Conservation (phyloP, 352 stramenopile genomes). For the Phytophthora sp. region DNA sequence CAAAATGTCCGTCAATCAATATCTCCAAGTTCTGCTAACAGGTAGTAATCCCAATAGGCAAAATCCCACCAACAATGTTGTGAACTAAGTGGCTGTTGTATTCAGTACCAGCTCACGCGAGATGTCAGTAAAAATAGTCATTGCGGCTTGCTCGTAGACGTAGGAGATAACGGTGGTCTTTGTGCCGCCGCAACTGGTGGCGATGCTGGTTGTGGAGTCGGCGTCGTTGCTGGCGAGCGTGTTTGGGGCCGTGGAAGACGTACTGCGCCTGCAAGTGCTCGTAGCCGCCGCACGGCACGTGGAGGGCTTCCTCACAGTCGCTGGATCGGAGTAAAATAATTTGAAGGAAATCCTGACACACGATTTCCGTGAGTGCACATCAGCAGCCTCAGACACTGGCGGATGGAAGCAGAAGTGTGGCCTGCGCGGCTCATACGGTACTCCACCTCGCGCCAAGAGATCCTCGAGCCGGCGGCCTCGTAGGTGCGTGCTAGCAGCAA, state of each 20-base stretch:
- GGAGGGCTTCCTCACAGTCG: too few species aligned
- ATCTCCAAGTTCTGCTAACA: background rate
- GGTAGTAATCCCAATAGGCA: background rate
- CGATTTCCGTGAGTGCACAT: background rate
- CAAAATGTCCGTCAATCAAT: background rate
- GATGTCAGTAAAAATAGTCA: conserved; percentile 1
- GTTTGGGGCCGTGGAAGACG: too few species aligned
- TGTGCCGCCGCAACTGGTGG: too few species aligned
- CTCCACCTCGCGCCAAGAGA: background rate
- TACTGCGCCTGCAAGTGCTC: too few species aligned
- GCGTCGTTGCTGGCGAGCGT: background rate
- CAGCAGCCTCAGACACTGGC: background rate
- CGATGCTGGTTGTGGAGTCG: background rate
- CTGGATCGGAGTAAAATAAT: too few species aligned
- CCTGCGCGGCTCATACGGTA: conserved; percentile 1
- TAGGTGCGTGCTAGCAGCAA: background rate
- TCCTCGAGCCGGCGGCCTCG: background rate
- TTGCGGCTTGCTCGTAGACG: background rate
- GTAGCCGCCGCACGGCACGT: too few species aligned
- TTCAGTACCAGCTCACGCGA: background rate
- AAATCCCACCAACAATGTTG: too few species aligned
- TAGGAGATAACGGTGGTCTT: background rate
- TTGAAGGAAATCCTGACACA: too few species aligned
- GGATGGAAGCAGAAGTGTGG: background rate
- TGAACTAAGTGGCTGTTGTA: background rate